A percentile compares a stretch with the other conserved stretches of the same genome.
Conservation (phyloP, 106 monocot species). For the Iris macrosiphon region DNA sequence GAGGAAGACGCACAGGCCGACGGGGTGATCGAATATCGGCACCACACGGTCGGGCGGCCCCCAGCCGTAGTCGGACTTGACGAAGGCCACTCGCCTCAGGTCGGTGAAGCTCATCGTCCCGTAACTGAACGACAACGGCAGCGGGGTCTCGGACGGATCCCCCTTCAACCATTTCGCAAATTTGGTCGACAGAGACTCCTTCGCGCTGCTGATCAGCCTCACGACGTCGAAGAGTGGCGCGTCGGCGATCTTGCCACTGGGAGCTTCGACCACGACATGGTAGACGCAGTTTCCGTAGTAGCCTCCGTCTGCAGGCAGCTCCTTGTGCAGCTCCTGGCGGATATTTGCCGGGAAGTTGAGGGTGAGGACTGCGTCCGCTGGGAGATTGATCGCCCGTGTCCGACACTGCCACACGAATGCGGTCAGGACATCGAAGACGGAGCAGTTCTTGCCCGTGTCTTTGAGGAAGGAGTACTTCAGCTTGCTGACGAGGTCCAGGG, state of each 20-base stretch:
- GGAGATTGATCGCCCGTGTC: slow-evolving; percentile 12
- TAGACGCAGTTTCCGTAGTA: slow-evolving; percentile 36
- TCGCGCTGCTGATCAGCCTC: slow-evolving; percentile 14
- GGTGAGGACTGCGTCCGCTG: neutral
- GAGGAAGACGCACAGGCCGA: slow-evolving; percentile 16
- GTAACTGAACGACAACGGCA: slow-evolving; percentile 8
- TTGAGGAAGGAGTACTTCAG: neutral
- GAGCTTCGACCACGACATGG: slow-evolving; percentile 1
- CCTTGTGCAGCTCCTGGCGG: slow-evolving; percentile 5
- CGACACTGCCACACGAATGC: slow-evolving; percentile 27
- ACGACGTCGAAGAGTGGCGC: slow-evolving; percentile 11
- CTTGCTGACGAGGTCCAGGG: neutral
- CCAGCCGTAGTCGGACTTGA: slow-evolving; percentile 22
- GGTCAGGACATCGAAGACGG: slow-evolving; percentile 1
- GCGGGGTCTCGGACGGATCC: slow-evolving; percentile 2
- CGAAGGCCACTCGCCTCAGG: slow-evolving; percentile 19
- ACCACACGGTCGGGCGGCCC: slow-evolving; percentile 10
- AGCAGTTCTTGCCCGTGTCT: neutral
- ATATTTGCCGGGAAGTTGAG: slow-evolving; percentile 18
- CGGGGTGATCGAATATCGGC: slow-evolving; percentile 9
- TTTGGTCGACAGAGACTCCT: slow-evolving; percentile 3
- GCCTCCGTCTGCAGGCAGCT: neutral
- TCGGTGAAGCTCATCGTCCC: slow-evolving; percentile 14
- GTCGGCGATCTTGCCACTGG: neutral
- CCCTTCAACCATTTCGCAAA: slow-evolving; percentile 9